Evolutionary conservation across 768 basidiomycete genomes (phyloP), one percentile per base, ranked within the genome.

Genomic region (Cystofilobasidium macerans): DNA sequence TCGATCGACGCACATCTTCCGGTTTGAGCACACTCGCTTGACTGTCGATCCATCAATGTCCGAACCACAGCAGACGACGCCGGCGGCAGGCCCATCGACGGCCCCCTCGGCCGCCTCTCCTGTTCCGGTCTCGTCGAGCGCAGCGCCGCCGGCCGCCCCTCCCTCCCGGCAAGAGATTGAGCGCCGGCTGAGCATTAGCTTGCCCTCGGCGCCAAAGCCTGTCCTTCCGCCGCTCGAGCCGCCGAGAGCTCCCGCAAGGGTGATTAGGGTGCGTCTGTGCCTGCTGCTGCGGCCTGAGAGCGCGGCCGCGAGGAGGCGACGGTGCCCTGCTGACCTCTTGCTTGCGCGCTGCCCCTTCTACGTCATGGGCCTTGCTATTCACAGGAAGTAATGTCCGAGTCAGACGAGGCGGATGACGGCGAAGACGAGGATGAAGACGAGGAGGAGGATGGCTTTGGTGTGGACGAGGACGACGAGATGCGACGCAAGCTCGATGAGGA

Each of bases 141-240:
- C 45, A 24, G 20, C 45, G 12, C 8, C 24, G 12, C 53, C 78
- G n/a, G 77, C 72, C 22, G 76, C 86, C 18, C 86, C 89, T 6
- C 90, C 88, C 11, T 85, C 89, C 16, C 85, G 86, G 20, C 88
- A 89, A 75, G 90, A 93, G 78, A 83, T 93, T 22, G 82, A 87
- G 65, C 81, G 88, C 70, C 92, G 91, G 74, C 82, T 93, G 42
- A 60, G 22, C 35, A 42, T 30, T 56, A 53, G 22, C 59, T 62
- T 69, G n/a, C 36, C 67, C 32, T 53, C 62, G 24, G 51, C 70
- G 42, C 47, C 59, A 12, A 64, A 63, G 9, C 38, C 67, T 45
- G 22, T 54, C 30, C 51, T 20, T 6, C 45, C 45, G 45, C 7
- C 20, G 20, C 13, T 24, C 45, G 45, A 48, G 20, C 6, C 20